phyloP scores from a whole-genome alignment of 2,329 filamentous ascomycete species.

The Penicillium decumbens region DNA sequence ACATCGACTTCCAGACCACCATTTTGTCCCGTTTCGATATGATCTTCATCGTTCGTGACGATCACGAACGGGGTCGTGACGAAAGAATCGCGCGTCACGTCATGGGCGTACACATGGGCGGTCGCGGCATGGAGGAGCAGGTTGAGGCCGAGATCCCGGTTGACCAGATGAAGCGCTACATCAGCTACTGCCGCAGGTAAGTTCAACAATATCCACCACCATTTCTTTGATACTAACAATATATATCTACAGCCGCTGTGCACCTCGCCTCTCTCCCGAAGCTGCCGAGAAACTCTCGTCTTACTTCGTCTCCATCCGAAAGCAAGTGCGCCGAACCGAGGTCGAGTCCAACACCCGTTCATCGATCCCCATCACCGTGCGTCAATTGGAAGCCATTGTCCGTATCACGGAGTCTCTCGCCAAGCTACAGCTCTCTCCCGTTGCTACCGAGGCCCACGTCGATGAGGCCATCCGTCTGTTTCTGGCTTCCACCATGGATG shows the following conservation, averaged over 20 bases:
- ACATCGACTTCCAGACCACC: constrained; percentile 98
- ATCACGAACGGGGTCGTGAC: constrained; percentile 83
- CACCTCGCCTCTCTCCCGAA: constrained; percentile 81
- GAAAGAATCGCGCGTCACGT: constrained; percentile 94
- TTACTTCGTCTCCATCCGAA: constrained; percentile 93
- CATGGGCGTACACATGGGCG: constrained; percentile 95
- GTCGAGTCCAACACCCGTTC: constrained; percentile 84
- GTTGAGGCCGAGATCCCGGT: constrained; percentile 84
- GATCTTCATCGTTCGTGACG: constrained; percentile 98
- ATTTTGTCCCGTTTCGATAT: constrained; percentile 98
- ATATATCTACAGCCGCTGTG: constrained; percentile 63
- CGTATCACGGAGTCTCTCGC: constrained; percentile 95
- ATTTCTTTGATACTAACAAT: constrained; percentile 11
- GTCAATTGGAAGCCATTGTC: constrained; percentile 93
- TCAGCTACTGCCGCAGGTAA: constrained; percentile 93
- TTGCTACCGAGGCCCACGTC: constrained; percentile 86
- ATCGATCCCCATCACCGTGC: constrained; percentile 94
- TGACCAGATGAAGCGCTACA: constrained; percentile 95
- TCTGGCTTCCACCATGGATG: constrained; percentile 95
- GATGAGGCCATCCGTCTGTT: constrained; percentile 97
- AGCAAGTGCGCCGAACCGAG: constrained; percentile 88
- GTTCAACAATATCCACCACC: constrained; percentile 31
- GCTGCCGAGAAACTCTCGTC: constrained; percentile 94
- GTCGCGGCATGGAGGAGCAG: constrained; percentile 73
- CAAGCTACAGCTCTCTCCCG: constrained; percentile 77